Conservation (phyloP, 805 yeast genomes). For the Yarrowia deformans region DNA sequence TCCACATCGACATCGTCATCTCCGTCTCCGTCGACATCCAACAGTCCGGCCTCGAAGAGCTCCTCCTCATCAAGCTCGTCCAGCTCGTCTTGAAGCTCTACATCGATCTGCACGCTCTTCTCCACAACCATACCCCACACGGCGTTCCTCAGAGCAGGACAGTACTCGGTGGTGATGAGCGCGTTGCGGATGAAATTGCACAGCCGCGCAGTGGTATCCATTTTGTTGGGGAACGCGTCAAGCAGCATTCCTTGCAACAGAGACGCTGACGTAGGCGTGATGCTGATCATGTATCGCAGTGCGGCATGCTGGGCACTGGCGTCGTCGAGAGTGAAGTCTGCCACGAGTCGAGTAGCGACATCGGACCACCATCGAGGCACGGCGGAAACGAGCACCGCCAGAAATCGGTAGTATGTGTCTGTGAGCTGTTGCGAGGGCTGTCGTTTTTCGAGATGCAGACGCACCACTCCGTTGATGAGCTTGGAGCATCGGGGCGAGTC, state of each 20-base stretch:
- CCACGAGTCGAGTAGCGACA: slow-evolving; percentile 71
- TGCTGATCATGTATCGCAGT: slow-evolving; percentile 66
- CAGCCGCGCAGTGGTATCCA: slow-evolving; percentile 61
- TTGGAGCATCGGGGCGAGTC: slow-evolving; percentile 62
- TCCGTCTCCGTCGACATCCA: slow-evolving; percentile 1
- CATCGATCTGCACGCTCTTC: slow-evolving; percentile 83
- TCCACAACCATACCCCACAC: slow-evolving; percentile 85
- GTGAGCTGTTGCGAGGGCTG: slow-evolving; percentile 55
- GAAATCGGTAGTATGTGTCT: slow-evolving; percentile 69
- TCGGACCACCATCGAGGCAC: slow-evolving; percentile 90
- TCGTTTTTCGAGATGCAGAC: slow-evolving; percentile 58
- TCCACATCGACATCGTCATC: background rate
- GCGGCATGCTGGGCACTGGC: slow-evolving; percentile 66
- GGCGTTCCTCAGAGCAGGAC: slow-evolving; percentile 74
- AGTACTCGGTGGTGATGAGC: slow-evolving; percentile 66
- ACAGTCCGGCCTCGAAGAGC: slow-evolving; percentile 47
- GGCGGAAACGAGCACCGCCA: slow-evolving; percentile 79
- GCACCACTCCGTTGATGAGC: slow-evolving; percentile 67
- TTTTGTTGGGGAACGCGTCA: slow-evolving; percentile 79
- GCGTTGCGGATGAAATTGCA: slow-evolving; percentile 72
- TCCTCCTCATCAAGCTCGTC: slow-evolving; percentile 75
- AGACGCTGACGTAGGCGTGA: slow-evolving; percentile 82
- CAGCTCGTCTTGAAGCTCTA: slow-evolving; percentile 85
- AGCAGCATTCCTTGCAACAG: slow-evolving; percentile 65
- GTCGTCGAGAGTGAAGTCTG: slow-evolving; percentile 60